Base-by-base conservation (phyloP, 163 green algal species). In the Chlamydomonas reinhardtii region DNA sequence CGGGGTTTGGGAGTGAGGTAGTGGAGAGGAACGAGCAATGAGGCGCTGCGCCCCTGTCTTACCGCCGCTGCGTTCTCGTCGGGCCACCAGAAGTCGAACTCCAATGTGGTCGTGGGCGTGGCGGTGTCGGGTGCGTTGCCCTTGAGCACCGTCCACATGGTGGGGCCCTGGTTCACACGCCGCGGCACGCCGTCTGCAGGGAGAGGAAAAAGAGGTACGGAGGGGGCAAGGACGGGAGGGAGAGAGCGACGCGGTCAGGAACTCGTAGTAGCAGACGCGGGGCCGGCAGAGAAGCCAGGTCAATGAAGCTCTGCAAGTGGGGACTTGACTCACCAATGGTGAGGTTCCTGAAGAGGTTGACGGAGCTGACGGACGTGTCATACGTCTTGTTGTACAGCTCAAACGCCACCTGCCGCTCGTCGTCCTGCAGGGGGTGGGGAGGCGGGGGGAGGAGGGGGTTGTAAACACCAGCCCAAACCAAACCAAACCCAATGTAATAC, bases 41-140 rank as follows among this genome's bases (percentile, higher is more conserved):
- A n/a, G n/a, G n/a, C n/a, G n/a, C n/a, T n/a, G n/a, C n/a, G n/a
- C n/a, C n/a, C n/a, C n/a, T n/a, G n/a, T n/a, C n/a, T 32, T 8
- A 19, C 29, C 27, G 27, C 2, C 29, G 27, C 29, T 4, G 64
- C 82, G 39, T 87, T 61, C 73, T 88, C 65, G 35, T 94, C 90
- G 64, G 91, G 90, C 92, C 91, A 95, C 22, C 75, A 37, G 59
- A 95, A 95, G 76, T 95, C 90, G 83, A 94, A 95, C 68, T 94
- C 91, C 37, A 94, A 73, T 17, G 76, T 92, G 56, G 89, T 88
- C 3, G 74, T 81, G 6, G 91, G 91, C 2, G 83, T 91, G n/a
- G 84, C 85, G 48, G 79, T 86, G 31, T 93, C 88, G 16, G 73
- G 68, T 20, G 86, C 88, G 52, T 76, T 91, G 76, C 90, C 91